Evolutionary conservation across 2,329 filamentous ascomycete genomes (phyloP), one percentile per base, ranked within the genome.

Genomic region (Fusarium buharicum): DNA sequence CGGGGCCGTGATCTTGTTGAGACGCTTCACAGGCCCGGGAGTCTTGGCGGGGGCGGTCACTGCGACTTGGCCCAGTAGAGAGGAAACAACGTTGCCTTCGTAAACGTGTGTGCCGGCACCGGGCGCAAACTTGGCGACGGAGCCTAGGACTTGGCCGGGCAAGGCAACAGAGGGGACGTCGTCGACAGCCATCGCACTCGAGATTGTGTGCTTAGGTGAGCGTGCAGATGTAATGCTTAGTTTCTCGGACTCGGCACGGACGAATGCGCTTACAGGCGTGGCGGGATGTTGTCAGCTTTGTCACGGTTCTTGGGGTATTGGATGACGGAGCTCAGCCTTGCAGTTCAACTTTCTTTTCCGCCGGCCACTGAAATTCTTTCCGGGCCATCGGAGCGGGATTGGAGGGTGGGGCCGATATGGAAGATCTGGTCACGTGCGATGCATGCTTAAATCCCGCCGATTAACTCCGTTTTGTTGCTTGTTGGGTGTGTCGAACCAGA

Each of bases 81-180:
- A 97, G 57, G 93, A 89, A 75, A 90, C 90, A 67, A 97, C 85
- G 55, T 88, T 85, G 62, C 86, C 82, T 63, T 90, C 82, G 77
- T 92, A 84, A 65, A 96, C 82, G 76, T 98, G 92, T 0, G 93
- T 97, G 65, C 94, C 95, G 11, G 91, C 82, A 13, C 94, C 94
- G 24, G 92, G 84, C 36, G 83, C 78, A 76, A 90, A 93, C 66
- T 86, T 85, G 51, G 84, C 80, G 16, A 82, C 77, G 16, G 89
- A 78, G 27, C 91, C 93, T 36, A 99, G 85, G 40, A 87, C 79
- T 74, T 95, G 91, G 73, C 95, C 95, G 11, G 95, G 95, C 43
- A 96, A 83, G 50, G 89, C 91, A 67, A 92, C 74, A 64, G 81
- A 76, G n/a, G 81, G 78, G 17, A 74, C 43, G 40, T 73, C 72